Conservation (phyloP, 1,139 yeast species). For the Sugiyamaella japonica region DNA sequence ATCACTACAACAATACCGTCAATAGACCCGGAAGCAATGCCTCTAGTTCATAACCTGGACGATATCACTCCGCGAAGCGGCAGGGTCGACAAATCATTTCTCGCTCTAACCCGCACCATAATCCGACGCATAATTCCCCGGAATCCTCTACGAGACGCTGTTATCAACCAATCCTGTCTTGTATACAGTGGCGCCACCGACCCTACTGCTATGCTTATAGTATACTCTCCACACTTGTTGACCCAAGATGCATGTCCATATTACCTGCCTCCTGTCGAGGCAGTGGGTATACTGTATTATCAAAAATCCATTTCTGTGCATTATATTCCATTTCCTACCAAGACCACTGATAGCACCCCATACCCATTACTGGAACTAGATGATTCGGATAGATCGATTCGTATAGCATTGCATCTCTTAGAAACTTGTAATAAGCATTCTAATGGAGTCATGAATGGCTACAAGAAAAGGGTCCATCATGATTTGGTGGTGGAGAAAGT, state of each 20-base stretch:
- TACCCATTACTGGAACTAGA: constrained; percentile 21
- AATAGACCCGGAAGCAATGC: constrained; percentile 30
- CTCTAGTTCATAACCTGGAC: constrained; percentile 47
- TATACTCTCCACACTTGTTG: constrained; percentile 72
- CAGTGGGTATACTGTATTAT: constrained; percentile 71
- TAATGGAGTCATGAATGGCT: constrained; percentile 77
- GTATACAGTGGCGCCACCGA: constrained; percentile 39
- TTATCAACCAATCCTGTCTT: constrained; percentile 82
- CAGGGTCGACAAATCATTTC: constrained; percentile 41
- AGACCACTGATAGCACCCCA: neutral
- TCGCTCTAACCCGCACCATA: constrained; percentile 51
- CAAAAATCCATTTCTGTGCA: constrained; percentile 66
- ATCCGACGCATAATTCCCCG: constrained; percentile 85
- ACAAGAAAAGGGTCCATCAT: constrained; percentile 83
- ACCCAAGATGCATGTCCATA: constrained; percentile 57
- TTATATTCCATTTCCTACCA: constrained; percentile 60
- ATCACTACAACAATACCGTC: constrained; percentile 38
- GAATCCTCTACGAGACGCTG: constrained; percentile 80
- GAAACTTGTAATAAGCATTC: constrained; percentile 85
- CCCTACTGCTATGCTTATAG: constrained; percentile 50
- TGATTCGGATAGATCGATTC: constrained; percentile 59
- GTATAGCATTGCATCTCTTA: constrained; percentile 78
- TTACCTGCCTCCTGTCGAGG: constrained; percentile 79
- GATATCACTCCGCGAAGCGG: constrained; percentile 55
- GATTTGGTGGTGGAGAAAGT: constrained; percentile 83